Evolutionary conservation across 805 yeast species (phyloP).

Genomic region (Myxozyma lipomycoides): DNA sequence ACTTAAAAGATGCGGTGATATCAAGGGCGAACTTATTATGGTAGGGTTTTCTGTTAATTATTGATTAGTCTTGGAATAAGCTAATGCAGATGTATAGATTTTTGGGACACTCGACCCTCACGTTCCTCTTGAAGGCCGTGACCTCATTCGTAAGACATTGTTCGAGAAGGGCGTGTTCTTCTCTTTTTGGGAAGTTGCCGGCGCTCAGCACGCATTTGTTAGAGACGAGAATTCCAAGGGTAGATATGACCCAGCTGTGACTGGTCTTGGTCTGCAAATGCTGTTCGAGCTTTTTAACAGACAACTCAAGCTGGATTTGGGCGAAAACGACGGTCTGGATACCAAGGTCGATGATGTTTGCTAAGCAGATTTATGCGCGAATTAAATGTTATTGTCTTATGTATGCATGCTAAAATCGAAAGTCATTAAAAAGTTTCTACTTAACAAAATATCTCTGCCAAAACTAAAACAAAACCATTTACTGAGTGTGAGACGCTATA

Average conservation of each 20-base stretch:
- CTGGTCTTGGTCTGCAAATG: conserved; percentile 63
- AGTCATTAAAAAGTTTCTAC: background rate
- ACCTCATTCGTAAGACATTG: conserved; percentile 58
- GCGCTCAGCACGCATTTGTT: conserved; percentile 72
- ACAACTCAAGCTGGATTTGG: conserved; percentile 60
- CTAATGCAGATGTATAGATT: conserved; percentile 38
- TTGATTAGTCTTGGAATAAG: background rate
- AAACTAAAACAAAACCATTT: background rate
- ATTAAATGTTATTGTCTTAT: too few species aligned
- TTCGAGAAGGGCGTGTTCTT: conserved; percentile 58
- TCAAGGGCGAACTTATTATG: conserved; percentile 57
- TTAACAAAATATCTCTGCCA: background rate
- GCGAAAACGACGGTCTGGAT: conserved; percentile 54
- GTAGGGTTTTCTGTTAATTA: conserved; percentile 1
- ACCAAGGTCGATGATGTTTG: conserved; percentile 61
- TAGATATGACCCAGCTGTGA: conserved; percentile 75
- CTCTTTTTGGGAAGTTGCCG: conserved; percentile 70
- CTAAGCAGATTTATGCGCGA: conserved; percentile 37
- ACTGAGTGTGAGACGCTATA: too few species aligned
- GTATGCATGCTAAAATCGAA: background rate
- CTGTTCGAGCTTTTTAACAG: conserved; percentile 68
- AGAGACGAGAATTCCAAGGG: conserved; percentile 77
- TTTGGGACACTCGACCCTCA: conserved; percentile 78
- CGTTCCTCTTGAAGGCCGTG: conserved; percentile 75
- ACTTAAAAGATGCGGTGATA: conserved; percentile 50